phyloP scores from a whole-genome alignment of 345 rosid species.

The Punica granatum region DNA sequence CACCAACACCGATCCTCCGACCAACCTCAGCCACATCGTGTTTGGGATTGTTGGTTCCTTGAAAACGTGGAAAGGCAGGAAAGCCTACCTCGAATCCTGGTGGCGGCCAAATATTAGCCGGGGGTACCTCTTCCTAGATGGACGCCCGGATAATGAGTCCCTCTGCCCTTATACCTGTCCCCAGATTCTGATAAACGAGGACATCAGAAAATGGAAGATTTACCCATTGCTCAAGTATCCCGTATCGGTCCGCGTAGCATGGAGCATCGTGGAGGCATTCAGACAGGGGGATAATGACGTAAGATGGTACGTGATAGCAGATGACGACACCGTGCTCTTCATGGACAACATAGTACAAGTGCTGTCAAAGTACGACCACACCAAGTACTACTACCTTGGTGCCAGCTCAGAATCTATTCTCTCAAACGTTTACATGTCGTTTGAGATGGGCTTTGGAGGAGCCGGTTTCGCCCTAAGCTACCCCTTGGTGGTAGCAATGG shows the following conservation, averaged over 20 bases:
- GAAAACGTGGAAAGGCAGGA: constrained; percentile 37
- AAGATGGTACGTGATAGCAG: constrained; percentile 34
- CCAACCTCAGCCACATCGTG: constrained; percentile 35
- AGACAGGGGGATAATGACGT: constrained; percentile 22
- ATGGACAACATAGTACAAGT: constrained; percentile 39
- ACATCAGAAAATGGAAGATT: constrained; percentile 21
- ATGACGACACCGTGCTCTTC: constrained; percentile 49
- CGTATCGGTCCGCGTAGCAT: constrained; percentile 26
- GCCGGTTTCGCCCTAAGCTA: constrained; percentile 66
- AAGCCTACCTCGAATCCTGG: constrained; percentile 50
- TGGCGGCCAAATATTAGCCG: constrained; percentile 52
- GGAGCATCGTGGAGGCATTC: constrained; percentile 37
- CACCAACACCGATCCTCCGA: constrained; percentile 10
- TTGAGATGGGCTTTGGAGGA: constrained; percentile 64
- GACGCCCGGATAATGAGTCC: constrained; percentile 25
- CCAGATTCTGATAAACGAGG: constrained; percentile 35
- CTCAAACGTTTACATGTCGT: constrained; percentile 29
- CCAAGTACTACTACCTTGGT: constrained; percentile 39
- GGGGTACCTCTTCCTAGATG: constrained; percentile 50
- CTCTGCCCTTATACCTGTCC: constrained; percentile 51
- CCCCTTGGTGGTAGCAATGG: constrained; percentile 35
- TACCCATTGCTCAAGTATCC: constrained; percentile 21
- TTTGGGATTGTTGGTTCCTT: constrained; percentile 38
- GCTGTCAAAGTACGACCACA: constrained; percentile 47
- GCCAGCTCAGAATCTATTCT: constrained; percentile 30